Base-by-base conservation (phyloP, 2,329 filamentous ascomycete species). In the Knoxdaviesia capensis region DNA sequence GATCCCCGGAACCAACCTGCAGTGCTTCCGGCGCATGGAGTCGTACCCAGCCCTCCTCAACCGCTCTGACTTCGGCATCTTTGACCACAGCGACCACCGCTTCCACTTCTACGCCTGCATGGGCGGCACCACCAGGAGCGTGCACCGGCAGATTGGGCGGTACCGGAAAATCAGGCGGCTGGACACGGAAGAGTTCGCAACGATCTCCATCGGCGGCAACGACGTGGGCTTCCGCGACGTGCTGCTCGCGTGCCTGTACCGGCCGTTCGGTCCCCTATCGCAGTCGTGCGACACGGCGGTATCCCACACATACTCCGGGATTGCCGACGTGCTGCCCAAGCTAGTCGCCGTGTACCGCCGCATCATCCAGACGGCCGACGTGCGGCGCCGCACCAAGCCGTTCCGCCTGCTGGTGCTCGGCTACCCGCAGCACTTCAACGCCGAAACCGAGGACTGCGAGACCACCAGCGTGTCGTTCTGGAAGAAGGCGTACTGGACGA, bases 191-290 rank as follows among this genome's bases (percentile, higher is more conserved):
- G 60, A 63, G 48, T 65, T 66, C 45, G 62, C 61, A 4, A 56
- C 65, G 1, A 52, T 67, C 5, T 65, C 62, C n/a, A 55, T 66
- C 32, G 64, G 63, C 38, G 63, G 64, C n/a, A 67, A 66, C 50
- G 64, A 67, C 47, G 55, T 67, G 6, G 64, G 63, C 46, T 67
- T 66, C 54, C 67, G 65, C 46, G 58, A 62, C 34, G 61, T 67
- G 20, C 63, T 67, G 51, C 66, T 67, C 48, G 62, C 63, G 29
- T 67, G 65, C 48, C 59, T 68, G 9, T 67, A 66, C 47, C 58
- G 62, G 31, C 66, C 66, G 49, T 66, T 67, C 49, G 60, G 59
- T 48, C 62, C 63, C 51, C 64, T 62, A 51, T 63, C 60, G 10
- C 62, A 62, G 5, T 63, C 63, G 1, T 68, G 64, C 50, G 57